phyloP scores from a whole-genome alignment of 768 basidiomycete genomes.

The Russula abietina region DNA sequence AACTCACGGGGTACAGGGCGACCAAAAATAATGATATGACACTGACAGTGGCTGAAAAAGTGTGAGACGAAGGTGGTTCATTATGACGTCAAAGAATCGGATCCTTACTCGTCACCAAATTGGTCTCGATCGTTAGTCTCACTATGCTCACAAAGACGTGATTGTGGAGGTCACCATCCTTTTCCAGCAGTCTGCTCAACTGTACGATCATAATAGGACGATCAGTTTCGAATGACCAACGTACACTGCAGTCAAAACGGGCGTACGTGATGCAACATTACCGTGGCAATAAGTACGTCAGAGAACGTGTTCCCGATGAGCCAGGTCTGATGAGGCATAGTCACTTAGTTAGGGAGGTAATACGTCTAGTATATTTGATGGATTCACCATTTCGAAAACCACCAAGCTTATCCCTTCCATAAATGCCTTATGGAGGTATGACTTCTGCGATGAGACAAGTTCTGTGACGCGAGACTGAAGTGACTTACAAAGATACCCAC shows the following conservation, averaged over 20 bases:
- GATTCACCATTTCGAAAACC: background rate
- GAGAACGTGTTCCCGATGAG: conserved; percentile 1
- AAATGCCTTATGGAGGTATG: background rate
- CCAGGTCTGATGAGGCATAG: conserved; percentile 5
- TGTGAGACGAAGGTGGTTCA: background rate
- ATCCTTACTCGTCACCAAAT: conserved; percentile 21
- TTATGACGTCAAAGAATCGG: too few species aligned
- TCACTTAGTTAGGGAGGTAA: background rate
- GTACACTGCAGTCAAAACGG: background rate
- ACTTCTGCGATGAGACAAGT: background rate
- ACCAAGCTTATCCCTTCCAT: background rate
- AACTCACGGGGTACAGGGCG: conserved; percentile 1
- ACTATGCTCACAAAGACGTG: conserved; percentile 24
- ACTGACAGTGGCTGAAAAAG: background rate
- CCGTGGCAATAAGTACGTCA: conserved; percentile 5
- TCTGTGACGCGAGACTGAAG: background rate
- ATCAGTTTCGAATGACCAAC: background rate
- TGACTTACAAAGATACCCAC: conserved; percentile 3
- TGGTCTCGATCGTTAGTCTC: conserved; percentile 28
- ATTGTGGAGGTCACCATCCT: background rate
- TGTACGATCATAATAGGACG: background rate
- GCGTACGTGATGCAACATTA: conserved; percentile 6
- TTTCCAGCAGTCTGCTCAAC: background rate
- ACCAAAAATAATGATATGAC: conserved; percentile 1
- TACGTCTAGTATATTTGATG: background rate